These are phyloP conservation scores for Raphanus hybrid DNA, from an alignment of 441 rosid genomes.

Conservation along the genomic window DNA sequence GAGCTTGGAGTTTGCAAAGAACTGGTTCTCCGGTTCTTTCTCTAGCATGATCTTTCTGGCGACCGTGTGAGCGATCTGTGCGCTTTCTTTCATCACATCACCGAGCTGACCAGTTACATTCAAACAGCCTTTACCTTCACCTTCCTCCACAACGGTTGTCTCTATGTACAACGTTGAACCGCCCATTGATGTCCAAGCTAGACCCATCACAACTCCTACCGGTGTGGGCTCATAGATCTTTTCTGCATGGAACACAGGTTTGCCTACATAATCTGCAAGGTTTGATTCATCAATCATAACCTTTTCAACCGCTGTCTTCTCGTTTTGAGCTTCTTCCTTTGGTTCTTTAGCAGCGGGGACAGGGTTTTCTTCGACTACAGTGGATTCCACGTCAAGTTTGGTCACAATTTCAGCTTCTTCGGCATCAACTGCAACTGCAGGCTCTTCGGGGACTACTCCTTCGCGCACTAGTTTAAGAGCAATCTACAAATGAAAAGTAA, in stretches of 20 bases:
- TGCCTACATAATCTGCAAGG: conserved; percentile 89
- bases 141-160: conserved; percentile 88
- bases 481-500: conserved; percentile 56
- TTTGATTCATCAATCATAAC: conserved; percentile 71
- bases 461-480: conserved; percentile 88
- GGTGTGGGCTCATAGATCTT: conserved; percentile 90
- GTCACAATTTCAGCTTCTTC: conserved; percentile 40
- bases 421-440: conserved; percentile 47
- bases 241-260: conserved; percentile 97
- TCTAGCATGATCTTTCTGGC: background rate
- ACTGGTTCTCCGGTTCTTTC: conserved; percentile 6
- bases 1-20: conserved; percentile 5
- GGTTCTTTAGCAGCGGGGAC: conserved; percentile 38
- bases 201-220: conserved; percentile 98
- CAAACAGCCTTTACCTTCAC: conserved; percentile 90
- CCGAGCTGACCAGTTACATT: conserved; percentile 54
- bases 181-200: conserved; percentile 99
- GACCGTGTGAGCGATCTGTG: conserved; percentile 5
- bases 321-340: conserved; percentile 48
- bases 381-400: conserved; percentile 29
- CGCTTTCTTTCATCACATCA: conserved; percentile 1
- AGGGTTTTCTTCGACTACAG: conserved; percentile 25
- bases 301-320: conserved; percentile 54
- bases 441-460: conserved; percentile 53
- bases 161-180: conserved; percentile 97